Evolutionary conservation across 768 basidiomycete species (phyloP), one percentile per base, ranked within the genome.

Genomic region (Russula virescens): DNA sequence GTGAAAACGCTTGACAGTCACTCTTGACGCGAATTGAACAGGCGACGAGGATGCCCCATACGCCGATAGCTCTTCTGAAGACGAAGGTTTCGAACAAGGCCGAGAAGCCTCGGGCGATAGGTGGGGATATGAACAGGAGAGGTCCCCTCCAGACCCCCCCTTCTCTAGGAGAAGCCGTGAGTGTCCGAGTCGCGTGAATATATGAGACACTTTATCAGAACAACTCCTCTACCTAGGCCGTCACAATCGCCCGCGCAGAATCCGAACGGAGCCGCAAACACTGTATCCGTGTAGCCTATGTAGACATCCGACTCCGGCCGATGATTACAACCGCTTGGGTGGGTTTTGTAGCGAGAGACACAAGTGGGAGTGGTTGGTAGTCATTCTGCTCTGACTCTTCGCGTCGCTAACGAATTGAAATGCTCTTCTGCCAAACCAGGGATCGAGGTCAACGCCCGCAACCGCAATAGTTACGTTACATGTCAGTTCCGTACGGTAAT

Each of bases 301-400:
- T 51, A 0, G 8, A 16, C 5, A 0, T 3, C 0, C 7, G 6
- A 3, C 14, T 28, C 26, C 28, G 28, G 5, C 16, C 18, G 8
- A 19, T 8, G 19, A 13, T 26, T 16, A 34, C 13, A 31, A 11
- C 4, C 31, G 48, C 23, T 35, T 45, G 19, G 25, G n/a, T 28
- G 61, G 61, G 19, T 62, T 62, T 49, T 62, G 61, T 31, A n/a
- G 42, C 25, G 16, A 57, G 10, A 0, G 5, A 7, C 49, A 62
- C n/a, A 51, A 11, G 34, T 38, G 31, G 55, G 10, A 55, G 25
- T 58, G 47, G 45, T 54, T 31, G 14, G 40, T 61, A 26, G 23
- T 11, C 14, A 5, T 34, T 56, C 23, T 14, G n/a, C 11, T 4
- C 28, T 21, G 14, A 11, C 38, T 14, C 38, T 11, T 38, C 31